Conservation (phyloP, 768 basidiomycete genomes). For the Thelephora aurantiotincta region DNA sequence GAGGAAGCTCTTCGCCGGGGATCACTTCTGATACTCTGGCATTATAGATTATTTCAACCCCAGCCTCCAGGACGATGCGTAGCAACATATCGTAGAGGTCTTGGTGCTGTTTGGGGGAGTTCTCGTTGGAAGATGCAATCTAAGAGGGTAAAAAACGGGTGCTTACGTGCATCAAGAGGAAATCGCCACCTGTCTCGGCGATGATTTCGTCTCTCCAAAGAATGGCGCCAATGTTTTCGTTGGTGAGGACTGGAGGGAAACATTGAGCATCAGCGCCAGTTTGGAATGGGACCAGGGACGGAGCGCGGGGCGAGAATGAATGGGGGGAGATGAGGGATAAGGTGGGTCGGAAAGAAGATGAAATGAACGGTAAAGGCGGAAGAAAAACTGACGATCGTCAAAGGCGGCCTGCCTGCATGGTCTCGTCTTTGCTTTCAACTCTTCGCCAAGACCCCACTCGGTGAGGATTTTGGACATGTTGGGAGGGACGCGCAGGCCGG, state of each 20-base stretch:
- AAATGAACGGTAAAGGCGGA: not conserved
- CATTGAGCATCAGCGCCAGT: not conserved
- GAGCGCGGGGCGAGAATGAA: not conserved
- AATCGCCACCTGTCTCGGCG: slow-evolving; percentile 32
- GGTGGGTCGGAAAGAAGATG: slow-evolving; percentile 7
- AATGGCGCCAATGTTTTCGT: slow-evolving; percentile 29
- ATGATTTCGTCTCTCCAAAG: slow-evolving; percentile 34
- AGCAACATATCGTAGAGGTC: slow-evolving; percentile 35
- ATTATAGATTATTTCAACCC: slow-evolving; percentile 32
- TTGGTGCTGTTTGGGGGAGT: slow-evolving; percentile 25
- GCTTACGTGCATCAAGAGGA: slow-evolving; percentile 34
- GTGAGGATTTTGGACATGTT: slow-evolving; percentile 42
- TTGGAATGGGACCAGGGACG: not conserved
- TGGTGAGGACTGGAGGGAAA: slow-evolving; percentile 24
- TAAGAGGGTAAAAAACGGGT: not conserved
- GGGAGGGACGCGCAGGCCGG: slow-evolving; percentile 36
- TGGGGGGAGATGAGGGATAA: too few species aligned
- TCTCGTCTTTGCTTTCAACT: slow-evolving; percentile 24
- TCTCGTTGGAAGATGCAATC: not conserved
- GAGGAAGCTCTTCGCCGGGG: not conserved
- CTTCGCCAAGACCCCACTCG: slow-evolving; percentile 38
- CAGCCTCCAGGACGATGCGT: slow-evolving; percentile 29
- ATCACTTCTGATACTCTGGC: slow-evolving; percentile 6
- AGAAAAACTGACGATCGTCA: slow-evolving; percentile 18
- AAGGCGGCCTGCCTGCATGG: slow-evolving; percentile 20